phyloP scores from a whole-genome alignment of 2,329 filamentous ascomycete genomes.

The Dactylonectria estremocensis region DNA sequence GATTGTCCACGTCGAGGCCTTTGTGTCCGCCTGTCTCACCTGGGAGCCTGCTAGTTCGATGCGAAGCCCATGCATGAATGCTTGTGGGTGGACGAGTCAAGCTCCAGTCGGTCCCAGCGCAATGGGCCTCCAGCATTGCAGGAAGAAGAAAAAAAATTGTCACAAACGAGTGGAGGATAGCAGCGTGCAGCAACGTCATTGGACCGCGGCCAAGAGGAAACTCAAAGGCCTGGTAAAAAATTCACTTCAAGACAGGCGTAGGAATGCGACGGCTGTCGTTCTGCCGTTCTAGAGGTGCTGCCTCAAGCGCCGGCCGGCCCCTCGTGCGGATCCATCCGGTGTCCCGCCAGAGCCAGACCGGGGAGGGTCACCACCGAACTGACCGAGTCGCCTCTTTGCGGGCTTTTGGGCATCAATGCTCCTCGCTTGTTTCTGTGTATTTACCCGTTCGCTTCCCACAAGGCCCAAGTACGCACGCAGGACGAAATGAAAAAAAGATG shows the following conservation, averaged over 20 bases:
- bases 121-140: conserved; percentile 24
- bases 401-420: conserved; percentile 32
- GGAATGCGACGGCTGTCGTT: conserved; percentile 15
- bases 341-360: conserved; percentile 21
- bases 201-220: conserved; percentile 7
- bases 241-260: background rate
- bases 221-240: background rate
- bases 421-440: conserved; percentile 12
- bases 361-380: conserved; percentile 28
- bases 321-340: conserved; percentile 20
- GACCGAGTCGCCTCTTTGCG: conserved; percentile 12
- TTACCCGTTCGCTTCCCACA: conserved; percentile 19
- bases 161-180: conserved; percentile 13
- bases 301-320: conserved; percentile 19
- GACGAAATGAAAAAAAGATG: background rate
- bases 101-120: conserved; percentile 16
- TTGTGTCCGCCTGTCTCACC: conserved; percentile 20
- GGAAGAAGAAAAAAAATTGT: conserved; percentile 15
- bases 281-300: background rate
- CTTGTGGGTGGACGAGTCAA: conserved; percentile 2
- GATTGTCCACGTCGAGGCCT: conserved; percentile 29
- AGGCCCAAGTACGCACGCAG: background rate
- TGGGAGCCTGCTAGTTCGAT: conserved; percentile 14
- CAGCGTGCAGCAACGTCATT: conserved; percentile 19
- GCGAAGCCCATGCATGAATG: conserved; percentile 10